Evolutionary conservation across 768 basidiomycete genomes (phyloP), one percentile per base, ranked within the genome.

Genomic region (Lentinula aciculospora): DNA sequence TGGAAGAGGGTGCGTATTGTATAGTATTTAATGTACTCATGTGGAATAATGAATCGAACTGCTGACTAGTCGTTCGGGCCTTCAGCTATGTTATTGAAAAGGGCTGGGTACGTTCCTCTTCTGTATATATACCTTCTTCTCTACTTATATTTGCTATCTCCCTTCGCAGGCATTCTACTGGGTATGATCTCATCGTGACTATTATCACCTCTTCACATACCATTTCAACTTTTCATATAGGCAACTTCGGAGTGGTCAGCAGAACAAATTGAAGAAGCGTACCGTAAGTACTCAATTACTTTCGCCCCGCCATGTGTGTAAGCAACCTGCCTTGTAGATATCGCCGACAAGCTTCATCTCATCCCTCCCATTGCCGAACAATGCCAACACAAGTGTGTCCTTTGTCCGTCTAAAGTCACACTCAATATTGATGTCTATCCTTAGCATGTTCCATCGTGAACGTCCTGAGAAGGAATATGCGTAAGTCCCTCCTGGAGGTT

Each of bases 221-320:
- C 0, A 10, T 21, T 19, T 17, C 8, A 23, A 21, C 42, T 44
- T 13, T 4, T 19, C n/a, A n/a, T n/a, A n/a, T n/a, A 44, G 42
- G 88, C 76, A 23, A 89, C 88, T 1, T 87, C 84, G 9, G 90
- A 92, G 69, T 93, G 91, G 90, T 80, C 77, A 51, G 85, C 89
- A 3, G 71, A 73, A 27, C 79, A 88, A 58, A 86, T 89, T 60
- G 81, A 84, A 67, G 85, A 85, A 65, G 86, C 84, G 10, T 73
- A 80, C 64, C 79, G 82, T 84, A 63, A 54, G 82, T 28, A 31
- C 17, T 44, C 42, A 23, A 44, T 44, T 68, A 32, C 15, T 3
- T 10, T 63, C 32, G 13, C 55, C 23, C 6, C 59, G 21, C 8
- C 6, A 21, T 29, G 55, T 23, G 23, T 19, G 21, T 1, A 46